Evolutionary conservation across 768 basidiomycete genomes (phyloP).

Genomic region (Suillus subluteus): DNA sequence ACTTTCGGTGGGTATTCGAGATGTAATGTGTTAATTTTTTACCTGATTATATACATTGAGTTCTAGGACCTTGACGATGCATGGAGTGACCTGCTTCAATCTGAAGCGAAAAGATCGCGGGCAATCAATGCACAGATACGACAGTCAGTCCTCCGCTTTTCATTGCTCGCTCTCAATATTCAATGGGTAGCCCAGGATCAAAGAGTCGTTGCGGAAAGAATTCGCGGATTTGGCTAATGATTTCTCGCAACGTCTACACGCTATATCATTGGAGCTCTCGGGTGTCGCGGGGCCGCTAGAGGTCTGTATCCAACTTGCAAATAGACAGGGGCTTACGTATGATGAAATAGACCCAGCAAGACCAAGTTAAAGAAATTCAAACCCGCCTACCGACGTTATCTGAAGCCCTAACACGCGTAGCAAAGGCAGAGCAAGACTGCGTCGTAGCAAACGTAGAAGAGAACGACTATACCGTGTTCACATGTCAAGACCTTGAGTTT

Average conservation of each 20-base stretch:
- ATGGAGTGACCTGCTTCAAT: slow-evolving; percentile 73
- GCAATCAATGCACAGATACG: slow-evolving; percentile 89
- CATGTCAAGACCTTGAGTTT: slow-evolving; percentile 86
- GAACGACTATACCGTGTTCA: slow-evolving; percentile 94
- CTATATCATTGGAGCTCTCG: slow-evolving; percentile 72
- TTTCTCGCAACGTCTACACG: slow-evolving; percentile 69
- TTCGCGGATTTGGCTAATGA: slow-evolving; percentile 80
- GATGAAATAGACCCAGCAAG: slow-evolving; percentile 69
- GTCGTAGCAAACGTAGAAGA: slow-evolving; percentile 91
- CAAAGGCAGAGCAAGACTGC: slow-evolving; percentile 74
- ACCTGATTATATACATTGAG: slow-evolving; percentile 19
- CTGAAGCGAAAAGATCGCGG: slow-evolving; percentile 77
- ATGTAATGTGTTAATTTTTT: not conserved
- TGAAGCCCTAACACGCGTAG: slow-evolving; percentile 57
- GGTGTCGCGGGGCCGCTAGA: slow-evolving; percentile 78
- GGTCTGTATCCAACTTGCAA: slow-evolving; percentile 40
- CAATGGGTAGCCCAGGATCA: slow-evolving; percentile 58
- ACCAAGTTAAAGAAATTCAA: slow-evolving; percentile 64
- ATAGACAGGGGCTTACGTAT: slow-evolving; percentile 12
- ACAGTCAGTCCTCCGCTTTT: slow-evolving; percentile 57
- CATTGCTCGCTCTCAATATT: not conserved
- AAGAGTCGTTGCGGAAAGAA: slow-evolving; percentile 74
- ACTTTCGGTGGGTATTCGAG: slow-evolving; percentile 47
- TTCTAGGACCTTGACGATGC: slow-evolving; percentile 70
- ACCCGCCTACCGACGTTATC: slow-evolving; percentile 68